Evolutionary conservation across 1,139 yeast genomes (phyloP).

Genomic region (Tardiomyces blankii): DNA sequence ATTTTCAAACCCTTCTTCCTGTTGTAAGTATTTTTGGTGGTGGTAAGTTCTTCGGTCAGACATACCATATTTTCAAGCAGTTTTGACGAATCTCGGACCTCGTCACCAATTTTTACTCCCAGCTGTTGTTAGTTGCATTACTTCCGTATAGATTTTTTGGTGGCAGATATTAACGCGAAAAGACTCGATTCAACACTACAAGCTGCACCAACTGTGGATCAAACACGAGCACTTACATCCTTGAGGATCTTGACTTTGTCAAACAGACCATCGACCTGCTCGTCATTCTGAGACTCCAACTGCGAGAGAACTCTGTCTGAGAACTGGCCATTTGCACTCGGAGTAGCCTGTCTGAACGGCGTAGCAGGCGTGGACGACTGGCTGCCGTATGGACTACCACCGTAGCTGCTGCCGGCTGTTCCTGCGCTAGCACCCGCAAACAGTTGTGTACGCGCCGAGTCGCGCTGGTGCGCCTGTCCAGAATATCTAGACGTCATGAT

Average conservation of each 20-base stretch:
- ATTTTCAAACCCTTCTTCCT: constrained; percentile 35
- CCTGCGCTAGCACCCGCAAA: constrained; percentile 21
- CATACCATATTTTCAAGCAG: constrained; percentile 27
- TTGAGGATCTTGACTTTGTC: constrained; percentile 63
- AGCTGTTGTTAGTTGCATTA: not conserved
- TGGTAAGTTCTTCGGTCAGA: too few species aligned
- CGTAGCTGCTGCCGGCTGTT: not conserved
- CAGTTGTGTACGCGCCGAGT: constrained; percentile 23
- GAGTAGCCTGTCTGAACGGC: constrained; percentile 15
- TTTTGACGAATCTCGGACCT: constrained; percentile 63
- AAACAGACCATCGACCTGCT: constrained; percentile 58
- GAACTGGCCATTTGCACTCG: constrained; percentile 33
- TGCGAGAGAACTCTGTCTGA: constrained; percentile 49
- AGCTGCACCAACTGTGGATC: too few species aligned
- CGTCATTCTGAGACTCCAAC: constrained; percentile 77
- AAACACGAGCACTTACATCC: constrained; percentile 23
- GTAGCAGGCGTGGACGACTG: constrained; percentile 2
- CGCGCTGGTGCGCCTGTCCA: constrained; percentile 23
- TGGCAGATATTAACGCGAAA: too few species aligned
- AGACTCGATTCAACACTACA: too few species aligned
- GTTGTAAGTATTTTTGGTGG: constrained; percentile 23
- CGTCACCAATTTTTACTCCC: constrained; percentile 67
- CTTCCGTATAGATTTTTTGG: too few species aligned
- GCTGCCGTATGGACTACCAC: constrained; percentile 1
- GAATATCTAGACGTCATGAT: constrained; percentile 12